Conservation (phyloP, 164 flowering plant species). For the Chimonanthus salicifolius region DNA sequence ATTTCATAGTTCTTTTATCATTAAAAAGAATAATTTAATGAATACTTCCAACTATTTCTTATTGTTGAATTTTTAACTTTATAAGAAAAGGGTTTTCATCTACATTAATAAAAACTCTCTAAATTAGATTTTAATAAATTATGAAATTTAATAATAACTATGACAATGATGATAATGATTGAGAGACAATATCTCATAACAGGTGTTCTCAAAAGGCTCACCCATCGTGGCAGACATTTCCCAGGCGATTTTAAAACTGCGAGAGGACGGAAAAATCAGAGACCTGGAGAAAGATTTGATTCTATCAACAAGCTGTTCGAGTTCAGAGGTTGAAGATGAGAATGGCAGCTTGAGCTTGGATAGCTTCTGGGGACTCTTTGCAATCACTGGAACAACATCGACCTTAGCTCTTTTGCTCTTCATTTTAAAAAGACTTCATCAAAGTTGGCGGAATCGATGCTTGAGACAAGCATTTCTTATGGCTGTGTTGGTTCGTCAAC, state of each 20-base stretch:
- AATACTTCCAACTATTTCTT: no score
- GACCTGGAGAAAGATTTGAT: slow-evolving; percentile 7
- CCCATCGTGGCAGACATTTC: slow-evolving; percentile 9
- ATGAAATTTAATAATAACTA: no score
- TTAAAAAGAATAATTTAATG: no score
- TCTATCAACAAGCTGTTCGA: slow-evolving; percentile 2
- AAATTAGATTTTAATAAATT: no score
- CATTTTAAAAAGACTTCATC: not conserved
- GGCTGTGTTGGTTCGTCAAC: no score
- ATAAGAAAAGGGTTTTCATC: no score
- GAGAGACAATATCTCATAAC: no score
- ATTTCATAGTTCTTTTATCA: no score
- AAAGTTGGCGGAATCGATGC: not conserved
- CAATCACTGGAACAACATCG: slow-evolving; percentile 12
- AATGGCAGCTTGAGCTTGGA: slow-evolving; percentile 8
- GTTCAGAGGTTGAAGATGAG: not conserved
- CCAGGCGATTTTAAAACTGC: slow-evolving; percentile 11
- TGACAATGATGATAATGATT: no score
- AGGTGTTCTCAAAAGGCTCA: slow-evolving; percentile 25
- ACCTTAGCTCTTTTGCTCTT: slow-evolving; percentile 7
- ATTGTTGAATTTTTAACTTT: no score
- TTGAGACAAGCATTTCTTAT: not conserved
- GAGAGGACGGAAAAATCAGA: slow-evolving; percentile 9
- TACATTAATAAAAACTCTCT: no score
- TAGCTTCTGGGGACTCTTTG: slow-evolving; percentile 19